Evolutionary conservation across 352 stramenopile species (phyloP).

Genomic region (Phytophthora ohioensis): DNA sequence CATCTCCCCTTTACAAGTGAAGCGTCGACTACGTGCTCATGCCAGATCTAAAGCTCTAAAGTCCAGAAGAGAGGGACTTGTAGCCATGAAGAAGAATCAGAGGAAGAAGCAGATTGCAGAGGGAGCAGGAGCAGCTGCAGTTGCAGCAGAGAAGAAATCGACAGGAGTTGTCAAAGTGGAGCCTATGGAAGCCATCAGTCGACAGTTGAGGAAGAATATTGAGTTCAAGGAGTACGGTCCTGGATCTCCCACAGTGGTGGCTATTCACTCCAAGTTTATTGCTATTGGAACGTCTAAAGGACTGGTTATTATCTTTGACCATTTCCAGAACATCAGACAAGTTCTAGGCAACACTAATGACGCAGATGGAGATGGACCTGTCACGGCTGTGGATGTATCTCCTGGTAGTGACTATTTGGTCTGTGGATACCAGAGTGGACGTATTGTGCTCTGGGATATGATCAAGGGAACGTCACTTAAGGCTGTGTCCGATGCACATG

Average conservation of each 20-base stretch:
- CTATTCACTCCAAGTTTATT: conserved; percentile 97
- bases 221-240: conserved; percentile 93
- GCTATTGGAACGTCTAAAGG: conserved; percentile 95
- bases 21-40: conserved; percentile 74
- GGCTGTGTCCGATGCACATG: conserved; percentile 89
- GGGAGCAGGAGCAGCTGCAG: conserved; percentile 25
- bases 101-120: conserved; percentile 65
- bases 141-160: conserved; percentile 56
- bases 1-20: conserved; percentile 85
- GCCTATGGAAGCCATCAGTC: conserved; percentile 90
- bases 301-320: conserved; percentile 96
- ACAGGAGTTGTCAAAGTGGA: conserved; percentile 90
- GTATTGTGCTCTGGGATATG: conserved; percentile 97
- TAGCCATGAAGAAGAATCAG: conserved; percentile 48
- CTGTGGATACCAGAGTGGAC: conserved; percentile 93
- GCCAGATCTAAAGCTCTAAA: conserved; percentile 66
- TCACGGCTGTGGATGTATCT: conserved; percentile 91
- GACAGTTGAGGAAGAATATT: conserved; percentile 92
- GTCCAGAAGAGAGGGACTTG: conserved; percentile 42
- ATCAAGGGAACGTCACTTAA: conserved; percentile 94
- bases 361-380: conserved; percentile 73
- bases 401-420: conserved; percentile 91
- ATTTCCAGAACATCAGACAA: conserved; percentile 95
- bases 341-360: conserved; percentile 89
- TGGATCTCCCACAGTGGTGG: conserved; percentile 92